Evolutionary conservation across 192 early-diverging fungal species (phyloP).

Genomic region (Mortierella hygrophila): DNA sequence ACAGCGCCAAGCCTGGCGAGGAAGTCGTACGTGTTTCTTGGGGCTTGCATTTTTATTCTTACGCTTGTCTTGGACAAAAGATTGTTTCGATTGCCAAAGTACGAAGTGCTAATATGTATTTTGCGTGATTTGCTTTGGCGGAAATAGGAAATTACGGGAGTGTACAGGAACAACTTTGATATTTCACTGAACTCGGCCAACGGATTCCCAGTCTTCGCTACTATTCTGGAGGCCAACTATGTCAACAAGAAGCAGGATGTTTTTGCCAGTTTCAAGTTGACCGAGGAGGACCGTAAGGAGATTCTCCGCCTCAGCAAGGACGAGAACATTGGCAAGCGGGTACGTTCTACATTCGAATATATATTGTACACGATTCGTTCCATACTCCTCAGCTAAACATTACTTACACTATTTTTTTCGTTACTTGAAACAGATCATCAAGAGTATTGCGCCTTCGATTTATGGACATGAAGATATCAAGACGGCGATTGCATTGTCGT

Average conservation of each 20-base stretch:
- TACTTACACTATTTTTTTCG: neutral
- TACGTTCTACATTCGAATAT: slow-evolving; percentile 28
- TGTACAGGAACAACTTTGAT: slow-evolving; percentile 97
- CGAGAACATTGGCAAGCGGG: slow-evolving; percentile 81
- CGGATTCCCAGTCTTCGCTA: slow-evolving; percentile 97
- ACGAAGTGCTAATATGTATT: neutral
- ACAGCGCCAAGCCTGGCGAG: slow-evolving; percentile 95
- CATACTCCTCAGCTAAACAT: neutral
- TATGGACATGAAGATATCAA: slow-evolving; percentile 99
- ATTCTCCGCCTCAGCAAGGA: slow-evolving; percentile 85
- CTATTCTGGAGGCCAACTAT: slow-evolving; percentile 97
- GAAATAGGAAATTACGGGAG: slow-evolving; percentile 87
- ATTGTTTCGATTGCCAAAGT: neutral
- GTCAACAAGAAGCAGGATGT: slow-evolving; percentile 90
- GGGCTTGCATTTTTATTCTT: neutral
- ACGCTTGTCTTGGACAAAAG: neutral
- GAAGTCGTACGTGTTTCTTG: slow-evolving; percentile 75
- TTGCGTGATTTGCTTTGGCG: neutral
- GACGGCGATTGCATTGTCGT: slow-evolving; percentile 89
- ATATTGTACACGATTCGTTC: neutral
- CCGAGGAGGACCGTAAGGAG: slow-evolving; percentile 89
- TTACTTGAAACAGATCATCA: slow-evolving; percentile 75
- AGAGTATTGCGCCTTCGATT: slow-evolving; percentile 98
- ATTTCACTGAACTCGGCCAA: slow-evolving; percentile 86
- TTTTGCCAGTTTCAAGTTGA: slow-evolving; percentile 88